Percentiles rank a stretch among this genome's conserved stretches.
These are phyloP conservation scores for Metschnikowia sp. DNA, from an alignment of 805 yeast species.

Conservation along the genomic window DNA sequence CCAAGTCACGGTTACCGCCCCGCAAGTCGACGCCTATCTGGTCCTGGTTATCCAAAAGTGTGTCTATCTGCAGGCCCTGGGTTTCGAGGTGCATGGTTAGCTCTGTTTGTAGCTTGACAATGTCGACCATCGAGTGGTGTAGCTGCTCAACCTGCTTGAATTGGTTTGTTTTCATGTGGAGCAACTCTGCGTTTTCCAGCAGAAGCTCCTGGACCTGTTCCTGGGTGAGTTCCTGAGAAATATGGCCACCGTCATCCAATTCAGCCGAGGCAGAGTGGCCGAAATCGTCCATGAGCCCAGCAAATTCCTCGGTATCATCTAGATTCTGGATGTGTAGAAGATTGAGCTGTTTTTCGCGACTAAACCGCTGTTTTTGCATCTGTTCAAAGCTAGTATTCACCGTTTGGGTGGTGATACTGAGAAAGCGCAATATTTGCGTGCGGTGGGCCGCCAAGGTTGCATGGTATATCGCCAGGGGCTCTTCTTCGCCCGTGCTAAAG, in stretches of 20 bases:
- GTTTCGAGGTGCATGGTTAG: conserved; percentile 65
- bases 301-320: conserved; percentile 29
- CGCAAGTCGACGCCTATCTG: conserved; percentile 61
- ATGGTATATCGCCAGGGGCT: conserved; percentile 27
- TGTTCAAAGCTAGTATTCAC: conserved; percentile 45
- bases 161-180: conserved; percentile 57
- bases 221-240: conserved; percentile 28
- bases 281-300: conserved; percentile 12
- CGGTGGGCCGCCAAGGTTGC: conserved; percentile 43
- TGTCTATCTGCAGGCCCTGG: conserved; percentile 68
- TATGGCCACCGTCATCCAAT: neutral
- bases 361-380: conserved; percentile 48
- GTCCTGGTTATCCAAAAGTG: conserved; percentile 63
- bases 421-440: conserved; percentile 46
- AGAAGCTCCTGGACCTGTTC: conserved; percentile 58
- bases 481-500: conserved; percentile 32
- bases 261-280: conserved; percentile 4
- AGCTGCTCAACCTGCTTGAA: conserved; percentile 56
- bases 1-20: conserved; percentile 68
- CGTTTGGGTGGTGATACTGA: conserved; percentile 41
- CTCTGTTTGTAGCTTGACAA: conserved; percentile 71
- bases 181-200: conserved; percentile 54
- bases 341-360: conserved; percentile 35
- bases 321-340: conserved; percentile 40
- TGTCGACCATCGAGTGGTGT: conserved; percentile 64